phyloP scores from a whole-genome alignment of 306 rosid species.

The Castanospermum australe region DNA sequence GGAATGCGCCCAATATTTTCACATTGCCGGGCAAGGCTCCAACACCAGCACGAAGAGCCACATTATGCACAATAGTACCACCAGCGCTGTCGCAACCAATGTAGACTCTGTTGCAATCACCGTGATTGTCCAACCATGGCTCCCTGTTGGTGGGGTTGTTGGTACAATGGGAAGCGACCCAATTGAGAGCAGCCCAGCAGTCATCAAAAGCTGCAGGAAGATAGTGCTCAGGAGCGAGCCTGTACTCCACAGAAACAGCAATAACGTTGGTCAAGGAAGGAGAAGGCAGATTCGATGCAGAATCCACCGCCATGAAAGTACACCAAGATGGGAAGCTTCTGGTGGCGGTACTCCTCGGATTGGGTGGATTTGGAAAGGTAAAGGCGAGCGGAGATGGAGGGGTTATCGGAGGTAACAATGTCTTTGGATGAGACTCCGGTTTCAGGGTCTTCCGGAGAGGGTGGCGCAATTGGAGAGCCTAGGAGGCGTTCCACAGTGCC shows the following conservation, averaged over 20 bases:
- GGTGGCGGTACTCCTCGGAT: not conserved
- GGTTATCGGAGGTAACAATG: not conserved
- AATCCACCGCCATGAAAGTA: conserved; percentile 23
- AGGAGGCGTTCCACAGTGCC: not conserved
- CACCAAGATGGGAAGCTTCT: conserved; percentile 21
- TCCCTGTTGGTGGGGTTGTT: not conserved
- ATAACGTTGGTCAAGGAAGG: not conserved
- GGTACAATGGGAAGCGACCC: not conserved
- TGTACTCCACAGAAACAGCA: not conserved
- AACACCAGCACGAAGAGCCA: conserved; percentile 8
- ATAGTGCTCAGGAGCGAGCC: conserved; percentile 3
- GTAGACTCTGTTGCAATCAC: not conserved
- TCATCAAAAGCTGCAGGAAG: conserved; percentile 8
- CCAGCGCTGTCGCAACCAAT: conserved; percentile 14
- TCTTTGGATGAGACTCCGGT: conserved; percentile 15
- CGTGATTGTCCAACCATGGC: conserved; percentile 1
- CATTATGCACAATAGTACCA: not conserved
- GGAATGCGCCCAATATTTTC: not conserved
- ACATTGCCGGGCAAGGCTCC: not conserved
- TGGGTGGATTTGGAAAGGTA: not conserved
- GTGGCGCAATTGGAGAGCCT: not conserved
- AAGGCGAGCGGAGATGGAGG: conserved; percentile 4
- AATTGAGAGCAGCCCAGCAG: conserved; percentile 22
- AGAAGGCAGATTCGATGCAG: conserved; percentile 18
- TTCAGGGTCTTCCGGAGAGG: not conserved